Base-by-base conservation (phyloP, 202 grass and related monocot species). In the Schoenoplectus triqueter region DNA sequence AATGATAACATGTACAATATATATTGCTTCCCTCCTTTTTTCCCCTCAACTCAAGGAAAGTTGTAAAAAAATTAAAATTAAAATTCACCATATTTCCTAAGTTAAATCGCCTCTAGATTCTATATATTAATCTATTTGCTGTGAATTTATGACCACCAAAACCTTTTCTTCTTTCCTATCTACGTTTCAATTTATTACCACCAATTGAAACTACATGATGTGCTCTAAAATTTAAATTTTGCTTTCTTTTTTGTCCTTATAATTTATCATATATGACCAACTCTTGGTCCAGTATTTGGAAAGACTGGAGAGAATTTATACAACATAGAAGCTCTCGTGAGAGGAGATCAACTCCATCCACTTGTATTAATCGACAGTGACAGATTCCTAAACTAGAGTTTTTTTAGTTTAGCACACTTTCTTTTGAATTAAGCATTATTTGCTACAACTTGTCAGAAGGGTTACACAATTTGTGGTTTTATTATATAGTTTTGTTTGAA, bases 311-410 rank as follows among this genome's bases (percentile, higher is more conserved):
- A 76, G 0, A 0, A 55, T 11, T 6, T 21, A 4, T 6, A 56
- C 19, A 14, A 9, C 22, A 14, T 51, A 10, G 20, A 55, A 74
- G 18, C 8, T 76, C 0, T 76, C 0, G 44, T 31, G 2, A 31
- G 44, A 51, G 57, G 13, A 46, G 5, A 66, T 69, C 64, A 31
- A 80, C 56, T 39, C 10, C 42, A 9, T 64, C 78, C 61, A 82
- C 48, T 20, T 64, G 80, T 69, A 66, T 22, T 11, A 10, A 82
- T 7, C 10, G 80, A 82, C 46, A 83, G 70, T 2, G 65, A 83
- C 81, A 55, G 48, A 69, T 69, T 70, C 81, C 81, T 70, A 70
- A 83, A 83, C 64, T 70, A 68, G 21, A 69, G 40, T 41, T 67
- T 48, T 54, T 65, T 17, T n/a, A 60, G 57, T 60, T 60, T 69